phyloP scores from a whole-genome alignment of 148 eudicot genomes.

The Amaranthus cruentus region DNA sequence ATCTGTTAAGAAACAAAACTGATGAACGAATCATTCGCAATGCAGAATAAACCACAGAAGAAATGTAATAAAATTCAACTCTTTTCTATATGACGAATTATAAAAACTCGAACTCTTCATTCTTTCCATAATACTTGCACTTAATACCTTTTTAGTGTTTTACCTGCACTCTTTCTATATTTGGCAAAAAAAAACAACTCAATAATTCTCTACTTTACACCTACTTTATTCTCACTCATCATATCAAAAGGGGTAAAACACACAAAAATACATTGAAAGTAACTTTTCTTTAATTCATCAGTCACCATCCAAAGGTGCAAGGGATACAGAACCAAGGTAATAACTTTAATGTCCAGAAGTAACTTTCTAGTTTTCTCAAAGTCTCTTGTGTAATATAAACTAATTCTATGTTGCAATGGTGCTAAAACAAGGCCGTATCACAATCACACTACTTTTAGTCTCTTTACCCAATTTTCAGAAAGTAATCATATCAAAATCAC shows the following conservation, averaged over 20 bases:
- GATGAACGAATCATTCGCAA: not conserved
- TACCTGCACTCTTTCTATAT: too few relatives aligned
- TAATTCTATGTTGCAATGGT: too few relatives aligned
- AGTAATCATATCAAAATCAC: too few relatives aligned
- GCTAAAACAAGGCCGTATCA: too few relatives aligned
- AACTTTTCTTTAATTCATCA: not conserved
- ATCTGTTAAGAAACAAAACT: slow-evolving; percentile 36
- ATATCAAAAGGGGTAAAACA: too few relatives aligned
- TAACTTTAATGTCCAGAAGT: not conserved
- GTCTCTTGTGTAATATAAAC: too few relatives aligned
- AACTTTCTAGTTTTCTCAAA: too few relatives aligned
- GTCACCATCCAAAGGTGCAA: not conserved
- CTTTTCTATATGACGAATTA: not conserved
- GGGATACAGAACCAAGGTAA: not conserved
- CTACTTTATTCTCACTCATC: too few relatives aligned
- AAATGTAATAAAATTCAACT: not conserved
- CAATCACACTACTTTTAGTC: too few relatives aligned
- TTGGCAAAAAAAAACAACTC: not conserved
- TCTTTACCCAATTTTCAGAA: too few relatives aligned
- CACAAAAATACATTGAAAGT: not conserved
- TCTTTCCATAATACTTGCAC: too few relatives aligned
- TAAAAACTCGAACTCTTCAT: not conserved
- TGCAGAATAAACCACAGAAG: not conserved
- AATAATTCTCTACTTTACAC: not conserved
- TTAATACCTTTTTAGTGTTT: too few relatives aligned